Percentiles rank a stretch among this genome's conserved stretches.
These are phyloP conservation scores for Bretziella fagacearum DNA, from an alignment of 2,329 filamentous ascomycete genomes.

Conservation along the genomic window DNA sequence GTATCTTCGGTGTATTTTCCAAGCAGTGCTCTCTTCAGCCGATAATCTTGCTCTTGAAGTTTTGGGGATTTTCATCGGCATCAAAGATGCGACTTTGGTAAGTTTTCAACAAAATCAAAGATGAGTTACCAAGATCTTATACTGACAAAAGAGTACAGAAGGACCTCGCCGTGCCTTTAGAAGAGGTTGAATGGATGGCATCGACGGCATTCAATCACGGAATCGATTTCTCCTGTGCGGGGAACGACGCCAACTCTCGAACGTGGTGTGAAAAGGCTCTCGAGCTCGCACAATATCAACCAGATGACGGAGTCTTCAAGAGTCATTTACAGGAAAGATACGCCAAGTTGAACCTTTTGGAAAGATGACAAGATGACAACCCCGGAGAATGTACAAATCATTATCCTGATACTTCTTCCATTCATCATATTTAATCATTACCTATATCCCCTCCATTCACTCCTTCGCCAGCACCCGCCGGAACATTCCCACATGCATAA, in stretches of 20 bases:
- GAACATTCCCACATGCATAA: conserved; percentile 76
- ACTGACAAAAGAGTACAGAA: conserved; percentile 13
- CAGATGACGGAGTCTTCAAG: conserved; percentile 35
- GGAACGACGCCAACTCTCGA: conserved; percentile 37
- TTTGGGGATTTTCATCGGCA: conserved; percentile 45
- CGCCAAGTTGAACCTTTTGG: conserved; percentile 24
- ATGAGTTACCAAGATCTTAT: neutral
- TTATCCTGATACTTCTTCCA: too few species aligned
- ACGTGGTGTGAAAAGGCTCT: conserved; percentile 48
- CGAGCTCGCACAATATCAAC: conserved; percentile 39
- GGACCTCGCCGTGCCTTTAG: conserved; percentile 34
- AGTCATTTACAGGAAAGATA: conserved; percentile 29
- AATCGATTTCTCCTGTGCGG: conserved; percentile 44
- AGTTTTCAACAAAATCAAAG: conserved; percentile 14
- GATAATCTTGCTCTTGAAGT: conserved; percentile 40
- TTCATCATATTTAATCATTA: too few species aligned
- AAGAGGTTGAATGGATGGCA: conserved; percentile 63
- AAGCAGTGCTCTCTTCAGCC: conserved; percentile 42
- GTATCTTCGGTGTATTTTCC: conserved; percentile 65
- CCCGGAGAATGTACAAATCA: too few species aligned
- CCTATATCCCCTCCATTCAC: too few species aligned
- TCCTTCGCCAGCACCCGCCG: conserved; percentile 25
- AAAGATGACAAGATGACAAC: too few species aligned
- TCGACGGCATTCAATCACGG: conserved; percentile 52
- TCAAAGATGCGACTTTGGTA: conserved; percentile 33